Conservation (phyloP, 2,329 filamentous ascomycete genomes). For the Diaporthe eres region DNA sequence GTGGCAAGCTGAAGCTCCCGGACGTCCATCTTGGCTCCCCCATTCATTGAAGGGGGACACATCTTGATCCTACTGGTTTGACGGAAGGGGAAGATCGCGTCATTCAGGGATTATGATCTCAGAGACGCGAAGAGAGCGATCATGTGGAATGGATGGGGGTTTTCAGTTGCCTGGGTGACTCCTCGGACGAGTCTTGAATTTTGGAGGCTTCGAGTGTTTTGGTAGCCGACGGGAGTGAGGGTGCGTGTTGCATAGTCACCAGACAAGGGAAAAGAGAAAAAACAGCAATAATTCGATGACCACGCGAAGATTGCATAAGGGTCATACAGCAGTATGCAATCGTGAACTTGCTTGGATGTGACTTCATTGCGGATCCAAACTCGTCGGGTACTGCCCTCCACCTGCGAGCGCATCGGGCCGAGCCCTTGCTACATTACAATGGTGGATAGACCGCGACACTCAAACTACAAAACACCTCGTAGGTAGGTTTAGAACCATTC, state of each 20-base stretch:
- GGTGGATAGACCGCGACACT: not conserved
- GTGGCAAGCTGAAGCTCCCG: constrained; percentile 14
- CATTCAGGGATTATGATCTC: not conserved
- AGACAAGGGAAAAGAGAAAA: not conserved
- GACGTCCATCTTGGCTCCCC: constrained; percentile 28
- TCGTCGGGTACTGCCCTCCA: constrained; percentile 33
- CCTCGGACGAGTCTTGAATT: not conserved
- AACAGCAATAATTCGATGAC: not conserved
- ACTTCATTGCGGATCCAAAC: constrained; percentile 35
- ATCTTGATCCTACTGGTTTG: not conserved
- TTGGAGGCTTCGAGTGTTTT: not conserved
- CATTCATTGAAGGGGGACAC: not conserved
- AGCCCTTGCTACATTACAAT: constrained; percentile 1
- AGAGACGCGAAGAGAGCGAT: not conserved
- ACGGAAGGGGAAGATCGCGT: too few species aligned
- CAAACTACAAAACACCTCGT: not conserved
- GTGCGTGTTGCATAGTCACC: not conserved
- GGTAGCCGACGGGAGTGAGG: not conserved
- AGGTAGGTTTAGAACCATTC: not conserved
- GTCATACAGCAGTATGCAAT: not conserved
- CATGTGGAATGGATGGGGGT: not conserved
- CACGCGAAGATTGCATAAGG: not conserved
- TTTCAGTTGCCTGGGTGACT: not conserved
- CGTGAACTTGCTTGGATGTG: not conserved
- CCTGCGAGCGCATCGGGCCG: constrained; percentile 27